Percentiles rank a stretch among this genome's conserved stretches.
Conservation (phyloP, 805 yeast genomes). For the Naumovozyma castellii region DNA sequence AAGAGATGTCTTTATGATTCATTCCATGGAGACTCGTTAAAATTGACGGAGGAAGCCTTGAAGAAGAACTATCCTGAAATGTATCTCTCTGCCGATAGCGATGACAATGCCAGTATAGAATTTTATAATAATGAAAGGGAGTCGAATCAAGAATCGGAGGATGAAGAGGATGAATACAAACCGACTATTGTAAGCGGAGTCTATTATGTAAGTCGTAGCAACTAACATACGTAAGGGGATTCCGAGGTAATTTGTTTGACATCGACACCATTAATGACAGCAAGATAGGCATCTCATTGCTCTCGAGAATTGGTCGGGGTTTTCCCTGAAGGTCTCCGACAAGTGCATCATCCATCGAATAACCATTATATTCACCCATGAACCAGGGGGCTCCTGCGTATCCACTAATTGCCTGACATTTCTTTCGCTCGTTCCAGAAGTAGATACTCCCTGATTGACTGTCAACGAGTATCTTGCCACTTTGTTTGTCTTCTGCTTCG, state of each 20-base stretch:
- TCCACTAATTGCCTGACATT: neutral
- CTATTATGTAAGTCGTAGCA: slow-evolving; percentile 5
- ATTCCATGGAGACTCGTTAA: slow-evolving; percentile 6
- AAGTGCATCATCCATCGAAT: no score
- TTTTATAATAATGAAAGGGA: neutral
- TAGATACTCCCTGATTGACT: no score
- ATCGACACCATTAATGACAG: neutral
- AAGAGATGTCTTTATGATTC: slow-evolving; percentile 8
- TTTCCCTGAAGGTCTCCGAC: no score
- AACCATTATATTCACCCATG: no score
- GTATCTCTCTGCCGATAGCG: neutral
- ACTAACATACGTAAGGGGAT: no score
- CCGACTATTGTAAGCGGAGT: slow-evolving; percentile 16
- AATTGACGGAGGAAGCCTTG: slow-evolving; percentile 3
- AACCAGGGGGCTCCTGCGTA: neutral
- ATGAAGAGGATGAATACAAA: slow-evolving; percentile 12
- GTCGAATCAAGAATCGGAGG: slow-evolving; percentile 2
- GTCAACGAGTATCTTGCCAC: no score
- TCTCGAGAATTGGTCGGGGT: no score
- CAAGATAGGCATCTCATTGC: neutral
- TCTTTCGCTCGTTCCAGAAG: no score
- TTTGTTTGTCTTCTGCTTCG: no score
- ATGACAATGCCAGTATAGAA: neutral
- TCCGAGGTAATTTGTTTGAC: no score
- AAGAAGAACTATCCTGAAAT: neutral